Percentiles rank a stretch among this genome's conserved stretches.
phyloP scores from a whole-genome alignment of 768 basidiomycete species.

The Trametes elegans region DNA sequence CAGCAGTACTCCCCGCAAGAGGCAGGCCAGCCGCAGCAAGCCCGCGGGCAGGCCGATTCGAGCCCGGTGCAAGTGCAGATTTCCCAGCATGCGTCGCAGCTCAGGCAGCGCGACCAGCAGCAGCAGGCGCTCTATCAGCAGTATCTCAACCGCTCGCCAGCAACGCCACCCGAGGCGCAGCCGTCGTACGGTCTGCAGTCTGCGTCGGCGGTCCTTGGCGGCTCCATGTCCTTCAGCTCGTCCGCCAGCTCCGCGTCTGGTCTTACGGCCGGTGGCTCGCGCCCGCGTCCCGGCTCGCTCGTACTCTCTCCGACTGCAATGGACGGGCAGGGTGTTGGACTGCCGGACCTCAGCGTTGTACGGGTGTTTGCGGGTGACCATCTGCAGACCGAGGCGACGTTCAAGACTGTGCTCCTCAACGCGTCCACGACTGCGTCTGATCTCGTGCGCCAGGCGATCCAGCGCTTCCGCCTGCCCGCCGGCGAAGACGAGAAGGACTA shows the following conservation, averaged over 20 bases:
- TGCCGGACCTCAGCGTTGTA: slow-evolving; percentile 89
- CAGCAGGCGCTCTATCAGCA: slow-evolving; percentile 87
- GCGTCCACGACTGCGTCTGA: slow-evolving; percentile 80
- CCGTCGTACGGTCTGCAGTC: slow-evolving; percentile 77
- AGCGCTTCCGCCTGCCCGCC: slow-evolving; percentile 82
- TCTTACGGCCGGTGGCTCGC: slow-evolving; percentile 37
- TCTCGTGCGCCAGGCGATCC: slow-evolving; percentile 88
- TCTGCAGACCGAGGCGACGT: slow-evolving; percentile 91
- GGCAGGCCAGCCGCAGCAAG: slow-evolving; percentile 10
- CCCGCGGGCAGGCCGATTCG: slow-evolving; percentile 23
- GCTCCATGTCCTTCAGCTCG: slow-evolving; percentile 40
- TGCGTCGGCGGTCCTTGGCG: slow-evolving; percentile 63
- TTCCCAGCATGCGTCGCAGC: slow-evolving; percentile 58
- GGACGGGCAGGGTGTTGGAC: slow-evolving; percentile 59
- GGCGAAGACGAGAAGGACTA: slow-evolving; percentile 63
- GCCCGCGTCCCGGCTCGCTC: slow-evolving; percentile 76
- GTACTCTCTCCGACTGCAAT: slow-evolving; percentile 60
- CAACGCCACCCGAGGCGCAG: slow-evolving; percentile 71
- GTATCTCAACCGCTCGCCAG: slow-evolving; percentile 85
- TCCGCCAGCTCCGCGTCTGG: slow-evolving; percentile 42
- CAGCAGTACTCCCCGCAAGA: slow-evolving; percentile 13
- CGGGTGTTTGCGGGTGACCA: slow-evolving; percentile 93
- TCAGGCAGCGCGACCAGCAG: slow-evolving; percentile 86
- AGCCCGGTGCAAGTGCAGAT: slow-evolving; percentile 42
- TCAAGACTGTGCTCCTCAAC: slow-evolving; percentile 96